phyloP scores from a whole-genome alignment of 345 rosid genomes.

The Aquilaria yunnanensis region DNA sequence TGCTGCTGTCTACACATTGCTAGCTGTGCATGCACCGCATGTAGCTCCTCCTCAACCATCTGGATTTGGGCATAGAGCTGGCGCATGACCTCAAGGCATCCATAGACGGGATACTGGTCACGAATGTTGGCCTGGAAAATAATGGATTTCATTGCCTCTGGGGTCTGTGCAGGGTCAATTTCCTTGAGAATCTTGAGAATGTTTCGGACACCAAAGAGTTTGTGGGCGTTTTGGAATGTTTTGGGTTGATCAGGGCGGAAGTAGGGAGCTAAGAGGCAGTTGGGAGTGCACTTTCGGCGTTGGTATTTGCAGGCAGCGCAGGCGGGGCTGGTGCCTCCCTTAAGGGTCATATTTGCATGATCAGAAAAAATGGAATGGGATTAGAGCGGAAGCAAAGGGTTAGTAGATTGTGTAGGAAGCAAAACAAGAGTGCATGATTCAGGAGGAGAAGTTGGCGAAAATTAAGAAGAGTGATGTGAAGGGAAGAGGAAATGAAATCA shows the following conservation, averaged over 20 bases:
- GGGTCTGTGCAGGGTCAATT: conserved; percentile 40
- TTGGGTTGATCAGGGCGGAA: conserved; percentile 77
- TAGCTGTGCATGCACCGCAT: conserved; percentile 44
- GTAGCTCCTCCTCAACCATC: conserved; percentile 56
- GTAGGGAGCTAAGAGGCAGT: conserved; percentile 75
- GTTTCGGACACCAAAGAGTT: conserved; percentile 74
- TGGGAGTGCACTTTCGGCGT: conserved; percentile 57
- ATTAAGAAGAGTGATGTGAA: neutral
- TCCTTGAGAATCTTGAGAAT: conserved; percentile 52
- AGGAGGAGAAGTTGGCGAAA: no score
- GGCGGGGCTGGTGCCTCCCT: conserved; percentile 86
- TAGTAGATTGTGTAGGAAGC: no score
- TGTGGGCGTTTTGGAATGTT: conserved; percentile 71
- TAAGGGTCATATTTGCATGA: conserved; percentile 60
- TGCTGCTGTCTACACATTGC: conserved; percentile 53
- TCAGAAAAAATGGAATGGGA: neutral
- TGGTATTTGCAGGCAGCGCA: conserved; percentile 97
- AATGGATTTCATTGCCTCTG: conserved; percentile 78
- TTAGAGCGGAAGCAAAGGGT: no score
- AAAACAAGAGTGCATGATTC: no score
- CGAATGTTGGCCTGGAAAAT: conserved; percentile 66
- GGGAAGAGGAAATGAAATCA: neutral
- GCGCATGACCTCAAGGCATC: conserved; percentile 56
- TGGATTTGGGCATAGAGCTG: conserved; percentile 42
- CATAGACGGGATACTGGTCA: conserved; percentile 69